Conservation (phyloP, 108 stramenopile genomes). For the Discostella pseudostelligera region DNA sequence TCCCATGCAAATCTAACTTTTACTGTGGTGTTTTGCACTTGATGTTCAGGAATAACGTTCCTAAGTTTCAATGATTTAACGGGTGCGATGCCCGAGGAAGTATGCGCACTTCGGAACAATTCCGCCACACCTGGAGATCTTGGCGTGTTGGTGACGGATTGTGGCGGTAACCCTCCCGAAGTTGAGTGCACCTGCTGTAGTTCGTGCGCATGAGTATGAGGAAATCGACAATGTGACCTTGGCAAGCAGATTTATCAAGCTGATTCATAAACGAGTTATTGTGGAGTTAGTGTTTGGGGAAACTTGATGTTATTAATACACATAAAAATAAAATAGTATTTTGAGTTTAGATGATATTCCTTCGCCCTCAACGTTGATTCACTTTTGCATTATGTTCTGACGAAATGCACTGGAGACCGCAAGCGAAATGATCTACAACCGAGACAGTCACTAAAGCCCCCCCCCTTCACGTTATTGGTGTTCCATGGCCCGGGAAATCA, state of each 20-base stretch:
- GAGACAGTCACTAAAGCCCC: no score
- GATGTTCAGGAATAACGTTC: conserved; percentile 41
- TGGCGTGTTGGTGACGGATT: conserved; percentile 34
- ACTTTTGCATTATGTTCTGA: no score
- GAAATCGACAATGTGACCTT: no score
- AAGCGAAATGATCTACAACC: no score
- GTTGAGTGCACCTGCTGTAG: conserved; percentile 30
- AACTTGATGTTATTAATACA: background rate
- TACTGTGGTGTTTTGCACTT: no score
- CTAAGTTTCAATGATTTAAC: conserved; percentile 20
- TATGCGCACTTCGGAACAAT: conserved; percentile 30
- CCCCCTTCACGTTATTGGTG: no score
- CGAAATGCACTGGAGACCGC: no score
- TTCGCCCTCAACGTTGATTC: background rate
- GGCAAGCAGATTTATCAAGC: no score
- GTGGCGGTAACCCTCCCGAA: conserved; percentile 24
- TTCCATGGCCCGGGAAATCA: no score
- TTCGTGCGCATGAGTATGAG: conserved; percentile 20
- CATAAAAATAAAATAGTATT: background rate
- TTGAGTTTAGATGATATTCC: background rate
- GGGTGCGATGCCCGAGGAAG: conserved; percentile 29
- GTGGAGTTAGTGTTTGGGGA: no score
- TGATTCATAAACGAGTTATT: no score
- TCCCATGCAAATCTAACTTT: no score
- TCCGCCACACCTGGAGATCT: conserved; percentile 25